Conservation (phyloP, 2,329 filamentous ascomycete genomes). For the Coleophoma cylindrospora region DNA sequence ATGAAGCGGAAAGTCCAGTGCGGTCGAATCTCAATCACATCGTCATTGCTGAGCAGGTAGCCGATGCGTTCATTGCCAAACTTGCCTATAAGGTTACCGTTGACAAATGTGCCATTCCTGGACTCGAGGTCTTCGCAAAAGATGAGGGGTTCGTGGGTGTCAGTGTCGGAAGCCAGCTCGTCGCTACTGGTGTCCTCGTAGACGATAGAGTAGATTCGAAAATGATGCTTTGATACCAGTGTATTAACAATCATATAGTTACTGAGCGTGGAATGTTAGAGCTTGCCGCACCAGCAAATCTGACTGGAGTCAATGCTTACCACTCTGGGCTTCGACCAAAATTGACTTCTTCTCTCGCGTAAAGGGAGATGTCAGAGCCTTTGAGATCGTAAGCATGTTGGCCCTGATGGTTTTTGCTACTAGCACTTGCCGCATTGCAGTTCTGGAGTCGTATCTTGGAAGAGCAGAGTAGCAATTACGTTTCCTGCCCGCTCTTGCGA, state of each 20-base stretch:
- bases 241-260: conserved; percentile 34
- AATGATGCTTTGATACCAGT: conserved; percentile 45
- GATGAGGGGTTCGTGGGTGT: conserved; percentile 30
- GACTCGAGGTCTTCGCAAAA: conserved; percentile 54
- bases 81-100: conserved; percentile 39
- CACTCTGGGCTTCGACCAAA: too few species aligned
- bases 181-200: conserved; percentile 33
- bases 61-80: conserved; percentile 29
- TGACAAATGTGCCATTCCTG: conserved; percentile 48
- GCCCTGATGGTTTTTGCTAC: too few species aligned
- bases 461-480: too few species aligned
- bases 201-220: conserved; percentile 48
- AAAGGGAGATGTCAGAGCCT: too few species aligned
- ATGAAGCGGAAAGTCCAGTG: conserved; percentile 31
- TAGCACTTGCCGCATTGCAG: too few species aligned
- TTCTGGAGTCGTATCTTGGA: too few species aligned
- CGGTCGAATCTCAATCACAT: conserved; percentile 37
- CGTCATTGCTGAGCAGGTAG: conserved; percentile 44
- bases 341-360: too few species aligned
- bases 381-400: too few species aligned
- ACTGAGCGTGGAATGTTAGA: conserved; percentile 15
- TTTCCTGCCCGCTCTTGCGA: too few species aligned
- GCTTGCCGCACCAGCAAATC: too few species aligned
- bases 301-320: too few species aligned
- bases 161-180: conserved; percentile 5